Evolutionary conservation across 1,284 basidiomycete species (phyloP).

Genomic region (Trichosporon faecale): DNA sequence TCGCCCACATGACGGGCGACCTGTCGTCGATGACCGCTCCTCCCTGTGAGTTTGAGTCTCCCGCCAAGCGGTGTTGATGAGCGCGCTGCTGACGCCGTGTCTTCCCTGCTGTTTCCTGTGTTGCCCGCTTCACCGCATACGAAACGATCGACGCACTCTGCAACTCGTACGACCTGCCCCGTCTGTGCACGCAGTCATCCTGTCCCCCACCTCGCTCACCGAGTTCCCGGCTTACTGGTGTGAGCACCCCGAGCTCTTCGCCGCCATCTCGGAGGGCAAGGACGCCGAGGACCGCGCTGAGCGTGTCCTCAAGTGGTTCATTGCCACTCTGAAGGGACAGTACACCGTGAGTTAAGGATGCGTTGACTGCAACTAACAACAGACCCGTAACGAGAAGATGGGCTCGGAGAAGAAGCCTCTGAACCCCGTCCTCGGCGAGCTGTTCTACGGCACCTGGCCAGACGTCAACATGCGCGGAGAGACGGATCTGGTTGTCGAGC

Average conservation of each 20-base stretch:
- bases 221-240: slow-evolving; percentile 95
- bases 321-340: slow-evolving; percentile 88
- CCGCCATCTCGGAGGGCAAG: slow-evolving; percentile 72
- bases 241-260: slow-evolving; percentile 78
- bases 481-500: slow-evolving; percentile 86
- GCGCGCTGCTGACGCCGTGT: slow-evolving; percentile 5
- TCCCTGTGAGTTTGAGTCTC: slow-evolving; percentile 48
- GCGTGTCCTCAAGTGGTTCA: slow-evolving; percentile 84
- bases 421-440: slow-evolving; percentile 92
- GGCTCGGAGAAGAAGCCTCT: slow-evolving; percentile 98
- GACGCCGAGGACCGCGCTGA: slow-evolving; percentile 69
- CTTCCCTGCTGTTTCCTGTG: neutral
- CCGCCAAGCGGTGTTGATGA: neutral
- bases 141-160: neutral
- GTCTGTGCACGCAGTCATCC: slow-evolving; percentile 59
- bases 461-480: slow-evolving; percentile 73
- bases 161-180: slow-evolving; percentile 4
- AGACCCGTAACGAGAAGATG: slow-evolving; percentile 82
- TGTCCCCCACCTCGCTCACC: slow-evolving; percentile 66
- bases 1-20: slow-evolving; percentile 84
- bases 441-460: slow-evolving; percentile 92
- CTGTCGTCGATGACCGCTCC: slow-evolving; percentile 91
- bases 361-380: slow-evolving; percentile 5
- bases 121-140: too few relatives aligned
- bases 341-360: slow-evolving; percentile 62